These are phyloP conservation scores for Acacia pycnantha DNA, from an alignment of 331 rosid genomes.

Conservation along the genomic window DNA sequence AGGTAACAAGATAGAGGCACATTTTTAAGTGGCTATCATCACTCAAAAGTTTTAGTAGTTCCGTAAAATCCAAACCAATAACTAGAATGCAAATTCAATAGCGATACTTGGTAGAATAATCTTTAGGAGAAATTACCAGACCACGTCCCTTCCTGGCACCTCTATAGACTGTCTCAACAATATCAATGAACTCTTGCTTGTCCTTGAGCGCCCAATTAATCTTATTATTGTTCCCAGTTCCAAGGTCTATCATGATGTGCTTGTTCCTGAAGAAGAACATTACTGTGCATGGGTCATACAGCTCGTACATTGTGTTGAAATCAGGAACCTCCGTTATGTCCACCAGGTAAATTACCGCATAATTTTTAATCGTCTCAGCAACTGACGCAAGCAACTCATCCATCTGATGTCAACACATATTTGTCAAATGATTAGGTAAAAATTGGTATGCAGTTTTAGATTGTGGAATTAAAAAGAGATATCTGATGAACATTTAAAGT, in stretches of 20 bases:
- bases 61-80: background rate
- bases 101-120: conserved; percentile 92
- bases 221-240: conserved; percentile 97
- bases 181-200: conserved; percentile 92
- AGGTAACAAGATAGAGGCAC: background rate
- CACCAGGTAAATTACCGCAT: conserved; percentile 85
- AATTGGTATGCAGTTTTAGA: background rate
- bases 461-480: background rate
- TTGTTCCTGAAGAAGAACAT: conserved; percentile 98
- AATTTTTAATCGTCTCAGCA: conserved; percentile 82
- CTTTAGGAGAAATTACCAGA: conserved; percentile 91
- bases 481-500: background rate
- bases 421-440: background rate
- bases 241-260: conserved; percentile 98
- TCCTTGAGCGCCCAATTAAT: conserved; percentile 96
- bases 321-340: conserved; percentile 96
- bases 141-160: conserved; percentile 96
- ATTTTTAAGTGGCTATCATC: background rate
- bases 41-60: background rate
- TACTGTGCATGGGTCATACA: conserved; percentile 84
- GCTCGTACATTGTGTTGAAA: conserved; percentile 93
- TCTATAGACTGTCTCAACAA: conserved; percentile 76
- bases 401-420: conserved; percentile 48
- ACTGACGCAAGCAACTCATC: conserved; percentile 90
- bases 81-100: conserved; percentile 42